A percentile compares a stretch with the other conserved stretches of the same genome.
Conservation (phyloP, 2,329 filamentous ascomycete species). For the Ascochyta koolunga region DNA sequence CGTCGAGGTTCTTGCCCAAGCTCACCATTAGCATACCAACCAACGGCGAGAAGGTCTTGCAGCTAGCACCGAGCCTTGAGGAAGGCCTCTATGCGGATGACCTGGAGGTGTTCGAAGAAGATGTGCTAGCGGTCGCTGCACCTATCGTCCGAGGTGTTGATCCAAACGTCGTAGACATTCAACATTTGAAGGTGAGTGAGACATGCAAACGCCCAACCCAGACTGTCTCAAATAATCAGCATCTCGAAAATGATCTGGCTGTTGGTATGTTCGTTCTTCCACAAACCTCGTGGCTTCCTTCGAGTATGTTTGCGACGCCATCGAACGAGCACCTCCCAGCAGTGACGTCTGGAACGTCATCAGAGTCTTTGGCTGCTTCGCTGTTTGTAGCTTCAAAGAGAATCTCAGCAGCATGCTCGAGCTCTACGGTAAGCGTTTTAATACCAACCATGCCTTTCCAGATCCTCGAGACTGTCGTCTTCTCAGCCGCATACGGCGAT, state of each 20-base stretch:
- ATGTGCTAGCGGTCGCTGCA: neutral
- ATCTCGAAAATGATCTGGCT: neutral
- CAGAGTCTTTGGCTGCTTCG: neutral
- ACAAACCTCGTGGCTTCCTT: neutral
- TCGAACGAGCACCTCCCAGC: neutral
- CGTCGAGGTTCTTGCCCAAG: constrained; percentile 1
- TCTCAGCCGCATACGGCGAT: neutral
- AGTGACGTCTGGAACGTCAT: neutral
- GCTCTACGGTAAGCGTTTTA: neutral
- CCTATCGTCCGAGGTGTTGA: neutral
- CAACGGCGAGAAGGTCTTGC: neutral
- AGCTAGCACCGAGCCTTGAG: constrained; percentile 3
- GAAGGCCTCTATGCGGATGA: neutral
- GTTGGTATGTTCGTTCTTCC: neutral
- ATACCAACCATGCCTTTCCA: constrained; percentile 1
- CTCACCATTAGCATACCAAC: neutral
- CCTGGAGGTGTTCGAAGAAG: constrained; percentile 3
- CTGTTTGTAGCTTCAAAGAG: neutral
- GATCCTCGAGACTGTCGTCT: neutral
- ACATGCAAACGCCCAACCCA: neutral
- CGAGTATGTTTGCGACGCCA: neutral
- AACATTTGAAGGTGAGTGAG: neutral
- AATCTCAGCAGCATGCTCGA: neutral
- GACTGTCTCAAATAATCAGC: neutral
- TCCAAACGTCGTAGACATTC: constrained; percentile 2